Evolutionary conservation across 2,329 filamentous ascomycete species (phyloP).

Genomic region (Fusarium oxysporum): DNA sequence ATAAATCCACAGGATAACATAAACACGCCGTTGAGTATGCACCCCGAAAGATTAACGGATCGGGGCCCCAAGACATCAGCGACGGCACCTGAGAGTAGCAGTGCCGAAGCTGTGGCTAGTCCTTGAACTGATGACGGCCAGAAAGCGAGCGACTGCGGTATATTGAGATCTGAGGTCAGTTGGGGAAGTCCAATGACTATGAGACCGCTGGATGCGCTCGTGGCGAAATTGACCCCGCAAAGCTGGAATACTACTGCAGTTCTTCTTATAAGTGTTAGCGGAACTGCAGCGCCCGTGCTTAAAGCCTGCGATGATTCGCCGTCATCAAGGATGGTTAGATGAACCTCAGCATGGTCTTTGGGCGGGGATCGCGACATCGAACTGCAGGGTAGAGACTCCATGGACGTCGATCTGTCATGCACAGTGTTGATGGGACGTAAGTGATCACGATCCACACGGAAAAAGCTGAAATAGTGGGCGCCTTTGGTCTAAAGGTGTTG

Average conservation of each 20-base stretch:
- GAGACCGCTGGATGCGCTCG: background rate
- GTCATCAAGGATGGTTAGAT: background rate
- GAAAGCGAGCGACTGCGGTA: background rate
- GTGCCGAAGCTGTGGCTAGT: background rate
- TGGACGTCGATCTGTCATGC: background rate
- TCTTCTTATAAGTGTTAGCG: background rate
- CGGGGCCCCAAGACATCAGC: background rate
- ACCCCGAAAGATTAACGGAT: background rate
- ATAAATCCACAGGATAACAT: background rate
- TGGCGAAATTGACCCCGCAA: background rate
- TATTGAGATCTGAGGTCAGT: background rate
- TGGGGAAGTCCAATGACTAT: background rate
- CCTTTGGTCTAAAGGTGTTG: background rate
- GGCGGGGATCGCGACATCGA: background rate
- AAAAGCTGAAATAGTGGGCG: background rate
- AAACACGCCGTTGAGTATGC: background rate
- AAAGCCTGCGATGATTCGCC: background rate
- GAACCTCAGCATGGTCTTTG: background rate
- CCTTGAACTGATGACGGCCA: slow-evolving; percentile 5
- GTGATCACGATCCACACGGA: background rate
- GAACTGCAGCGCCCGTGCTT: background rate
- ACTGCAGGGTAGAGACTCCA: background rate
- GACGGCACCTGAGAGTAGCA: background rate
- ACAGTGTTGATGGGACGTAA: background rate
- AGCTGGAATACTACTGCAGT: background rate